phyloP scores from a whole-genome alignment of 768 basidiomycete species.

The Lyophyllum atratum region DNA sequence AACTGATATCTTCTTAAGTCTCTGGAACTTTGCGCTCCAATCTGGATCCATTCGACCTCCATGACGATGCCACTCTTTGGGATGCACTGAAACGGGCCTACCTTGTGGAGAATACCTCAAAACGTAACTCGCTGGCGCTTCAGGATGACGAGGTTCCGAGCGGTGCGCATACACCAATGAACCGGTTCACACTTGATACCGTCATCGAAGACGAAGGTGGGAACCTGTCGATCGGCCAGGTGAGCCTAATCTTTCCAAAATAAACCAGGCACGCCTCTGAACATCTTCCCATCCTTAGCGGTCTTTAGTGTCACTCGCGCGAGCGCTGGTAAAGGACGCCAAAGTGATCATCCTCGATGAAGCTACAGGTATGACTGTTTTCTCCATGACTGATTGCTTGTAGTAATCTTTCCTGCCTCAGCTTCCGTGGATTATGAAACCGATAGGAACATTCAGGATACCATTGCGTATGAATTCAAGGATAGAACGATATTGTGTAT shows the following conservation, averaged over 20 bases:
- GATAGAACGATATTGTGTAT: constrained; percentile 88
- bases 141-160: constrained; percentile 36
- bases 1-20: constrained; percentile 40
- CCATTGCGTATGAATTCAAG: constrained; percentile 81
- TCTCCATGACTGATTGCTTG: background rate
- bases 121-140: constrained; percentile 24
- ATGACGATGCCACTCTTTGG: constrained; percentile 83
- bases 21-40: constrained; percentile 85
- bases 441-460: constrained; percentile 88
- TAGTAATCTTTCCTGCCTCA: constrained; percentile 18
- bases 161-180: constrained; percentile 46
- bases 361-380: constrained; percentile 60
- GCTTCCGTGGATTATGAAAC: constrained; percentile 92
- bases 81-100: constrained; percentile 87
- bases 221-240: constrained; percentile 79
- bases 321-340: constrained; percentile 85
- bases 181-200: constrained; percentile 81
- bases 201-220: constrained; percentile 84
- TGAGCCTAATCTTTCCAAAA: constrained; percentile 12
- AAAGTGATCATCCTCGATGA: constrained; percentile 89
- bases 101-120: constrained; percentile 60
- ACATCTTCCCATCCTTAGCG: constrained; percentile 48
- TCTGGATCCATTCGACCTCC: constrained; percentile 84
- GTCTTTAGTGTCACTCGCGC: constrained; percentile 82
- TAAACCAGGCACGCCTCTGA: background rate